Evolutionary conservation across 1,139 yeast species (phyloP), one percentile per base, ranked within the genome.

Genomic region (Yamadazyma trypodendri): DNA sequence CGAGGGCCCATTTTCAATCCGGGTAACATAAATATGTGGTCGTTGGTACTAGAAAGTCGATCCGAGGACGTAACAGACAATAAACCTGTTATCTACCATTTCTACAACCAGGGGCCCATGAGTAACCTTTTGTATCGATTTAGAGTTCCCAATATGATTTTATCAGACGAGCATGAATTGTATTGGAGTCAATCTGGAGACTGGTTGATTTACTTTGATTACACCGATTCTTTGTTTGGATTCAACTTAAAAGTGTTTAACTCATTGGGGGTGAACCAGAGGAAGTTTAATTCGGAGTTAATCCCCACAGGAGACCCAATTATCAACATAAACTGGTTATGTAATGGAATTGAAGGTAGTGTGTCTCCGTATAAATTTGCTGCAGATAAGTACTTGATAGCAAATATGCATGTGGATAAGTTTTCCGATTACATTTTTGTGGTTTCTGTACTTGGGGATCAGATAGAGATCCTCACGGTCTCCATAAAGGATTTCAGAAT

Each of bases 131-230:
- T 63, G 11, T 55, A 57, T 30, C 42, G 54, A 9, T 52, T 57
- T 36, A 47, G 49, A 28, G 44, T 62, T 6, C 58, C 61, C 6
- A 38, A 41, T 4, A 37, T 43, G 5, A 24, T 41, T 3, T 41
- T 52, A 4, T 34, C 58, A 15, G 37, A 55, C 0, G 38, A 42
- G 2, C 57, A 62, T 5, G 39, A 45, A n/a, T 28, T 60, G 6
- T 14, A 39, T 21, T 69, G 75, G 75, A 59, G 69, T 0, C 37
- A 45, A 2, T 53, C 61, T 1, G 73, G 74, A 0, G 56, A 56
- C 23, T 69, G 73, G 72, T 43, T 68, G 6, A 47, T 54, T 29
- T 47, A 56, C 33, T 62, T 67, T 37, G 57, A 56, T 41, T 48
- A 43, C 24, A 40, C 38, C 2, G 61, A 56, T 30, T 35, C 40